Evolutionary conservation across 371 early-diverging fungal species (phyloP), one percentile per base, ranked within the genome.

Genomic region (Rhizopus microsporus): DNA sequence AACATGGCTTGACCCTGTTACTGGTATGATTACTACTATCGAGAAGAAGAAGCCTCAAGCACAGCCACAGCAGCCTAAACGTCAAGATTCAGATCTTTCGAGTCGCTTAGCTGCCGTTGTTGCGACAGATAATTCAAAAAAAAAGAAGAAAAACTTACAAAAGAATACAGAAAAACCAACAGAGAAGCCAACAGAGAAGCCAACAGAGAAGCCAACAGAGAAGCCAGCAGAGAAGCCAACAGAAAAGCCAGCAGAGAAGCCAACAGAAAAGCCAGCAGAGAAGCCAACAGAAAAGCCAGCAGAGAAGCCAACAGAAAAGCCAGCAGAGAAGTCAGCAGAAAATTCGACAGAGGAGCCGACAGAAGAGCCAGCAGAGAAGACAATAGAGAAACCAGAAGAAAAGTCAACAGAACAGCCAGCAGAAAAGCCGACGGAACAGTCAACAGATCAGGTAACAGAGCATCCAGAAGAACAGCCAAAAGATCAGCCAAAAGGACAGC

Each of bases 1-100:
- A 51, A 80, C 80, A 0, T 80, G 63, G 42, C 56, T 80, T 31
- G 80, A 80, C 53, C 80, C 80, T 4, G 73, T 75, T 42, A 80
- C 63, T 42, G 80, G 80, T 13, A 71, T 71, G 65, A 75, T 80
- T 1, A 76, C 80, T 1, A 77, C 75, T 8, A 58, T 80, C 6
- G 68, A 68, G 44, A 23, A 23, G 23, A 23, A 23, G 23, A 60
- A 65, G 30, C 59, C 72, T 7, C 67, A 66, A 40, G 46, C 7
- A 51, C 32, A 6, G 10, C 45, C 40, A 40, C 33, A 54, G 38
- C 43, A 44, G 38, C 43, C 33, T 23, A 53, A 37, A 61, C 71
- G 43, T 59, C 66, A 61, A 54, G 59, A 49, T 23, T 63, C 59
- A 50, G 62, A 83, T 67, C 46, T 83, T 51, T 69, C 77, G 15